Evolutionary conservation across 768 basidiomycete genomes (phyloP).

Genomic region (Podaxis carcinomalis): DNA sequence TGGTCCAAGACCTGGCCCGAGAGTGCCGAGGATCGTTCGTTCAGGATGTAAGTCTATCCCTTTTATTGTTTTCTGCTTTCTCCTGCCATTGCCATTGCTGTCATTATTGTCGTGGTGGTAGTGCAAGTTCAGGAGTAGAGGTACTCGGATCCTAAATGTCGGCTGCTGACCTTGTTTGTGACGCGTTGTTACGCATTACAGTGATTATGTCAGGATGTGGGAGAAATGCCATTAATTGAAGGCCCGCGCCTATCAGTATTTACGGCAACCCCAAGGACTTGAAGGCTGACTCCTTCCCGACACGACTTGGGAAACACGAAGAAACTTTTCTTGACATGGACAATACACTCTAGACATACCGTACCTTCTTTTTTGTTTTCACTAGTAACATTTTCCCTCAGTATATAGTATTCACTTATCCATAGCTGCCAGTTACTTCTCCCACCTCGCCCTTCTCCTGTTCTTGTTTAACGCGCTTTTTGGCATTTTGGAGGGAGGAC

Average conservation of each 20-base stretch:
- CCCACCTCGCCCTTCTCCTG: not conserved
- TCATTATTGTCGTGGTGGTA: not conserved
- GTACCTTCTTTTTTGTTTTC: not conserved
- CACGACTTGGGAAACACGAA: no score
- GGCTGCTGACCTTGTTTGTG: not conserved
- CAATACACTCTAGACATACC: not conserved
- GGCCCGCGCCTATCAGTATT: not conserved
- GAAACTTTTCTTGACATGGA: no score
- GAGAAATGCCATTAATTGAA: conserved; percentile 25
- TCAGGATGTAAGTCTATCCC: conserved; percentile 56
- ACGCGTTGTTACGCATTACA: conserved; percentile 13
- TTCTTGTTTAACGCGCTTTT: no score
- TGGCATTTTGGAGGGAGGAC: no score
- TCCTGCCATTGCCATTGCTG: not conserved
- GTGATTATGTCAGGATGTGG: conserved; percentile 51
- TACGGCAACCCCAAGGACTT: no score
- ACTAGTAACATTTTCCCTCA: not conserved
- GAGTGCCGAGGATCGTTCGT: conserved; percentile 51
- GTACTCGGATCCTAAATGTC: not conserved
- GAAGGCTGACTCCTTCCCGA: no score
- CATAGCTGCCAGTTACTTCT: not conserved
- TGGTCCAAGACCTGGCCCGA: conserved; percentile 75
- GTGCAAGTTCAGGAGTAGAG: conserved; percentile 2
- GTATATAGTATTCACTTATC: not conserved
- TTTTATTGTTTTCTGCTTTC: not conserved